Evolutionary conservation across 31 red algal genomes (phyloP).

Genomic region (Asparagopsis taxiformis): DNA sequence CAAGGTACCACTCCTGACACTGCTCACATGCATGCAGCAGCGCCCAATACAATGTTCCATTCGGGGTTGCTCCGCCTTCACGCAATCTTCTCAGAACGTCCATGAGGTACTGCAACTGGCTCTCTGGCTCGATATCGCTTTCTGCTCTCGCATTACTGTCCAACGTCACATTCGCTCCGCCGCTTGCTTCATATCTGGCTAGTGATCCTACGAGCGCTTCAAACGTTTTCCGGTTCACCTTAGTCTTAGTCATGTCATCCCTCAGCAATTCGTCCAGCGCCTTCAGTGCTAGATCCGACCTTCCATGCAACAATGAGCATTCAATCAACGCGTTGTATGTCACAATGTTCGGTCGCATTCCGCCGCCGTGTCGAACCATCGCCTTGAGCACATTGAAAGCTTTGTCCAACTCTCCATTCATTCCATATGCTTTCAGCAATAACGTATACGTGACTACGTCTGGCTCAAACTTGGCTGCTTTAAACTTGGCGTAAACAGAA

Average conservation of each 20-base stretch:
- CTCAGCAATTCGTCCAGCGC: background rate
- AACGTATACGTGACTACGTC: slow-evolving; percentile 14
- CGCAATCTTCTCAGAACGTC: slow-evolving; percentile 5
- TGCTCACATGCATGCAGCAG: background rate
- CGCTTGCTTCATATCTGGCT: background rate
- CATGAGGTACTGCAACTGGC: slow-evolving; percentile 6
- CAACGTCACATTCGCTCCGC: background rate
- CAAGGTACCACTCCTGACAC: slow-evolving; percentile 5
- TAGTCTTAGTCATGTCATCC: background rate
- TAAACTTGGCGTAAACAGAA: slow-evolving; percentile 30
- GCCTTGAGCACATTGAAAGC: slow-evolving; percentile 9
- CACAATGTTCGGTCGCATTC: background rate
- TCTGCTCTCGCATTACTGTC: background rate
- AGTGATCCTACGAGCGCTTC: background rate
- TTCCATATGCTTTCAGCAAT: slow-evolving; percentile 12
- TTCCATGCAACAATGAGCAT: background rate
- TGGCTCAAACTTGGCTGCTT: background rate
- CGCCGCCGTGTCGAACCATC: background rate
- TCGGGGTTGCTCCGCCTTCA: background rate
- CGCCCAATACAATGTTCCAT: slow-evolving; percentile 15
- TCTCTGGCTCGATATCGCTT: background rate
- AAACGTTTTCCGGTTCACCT: slow-evolving; percentile 12
- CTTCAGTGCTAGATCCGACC: slow-evolving; percentile 18
- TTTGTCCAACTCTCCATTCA: slow-evolving; percentile 18
- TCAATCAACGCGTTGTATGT: slow-evolving; percentile 35